Percentiles rank a stretch among this genome's conserved stretches.
Conservation (phyloP, 176 grass and related monocot genomes). For the Guadua angustifolia region DNA sequence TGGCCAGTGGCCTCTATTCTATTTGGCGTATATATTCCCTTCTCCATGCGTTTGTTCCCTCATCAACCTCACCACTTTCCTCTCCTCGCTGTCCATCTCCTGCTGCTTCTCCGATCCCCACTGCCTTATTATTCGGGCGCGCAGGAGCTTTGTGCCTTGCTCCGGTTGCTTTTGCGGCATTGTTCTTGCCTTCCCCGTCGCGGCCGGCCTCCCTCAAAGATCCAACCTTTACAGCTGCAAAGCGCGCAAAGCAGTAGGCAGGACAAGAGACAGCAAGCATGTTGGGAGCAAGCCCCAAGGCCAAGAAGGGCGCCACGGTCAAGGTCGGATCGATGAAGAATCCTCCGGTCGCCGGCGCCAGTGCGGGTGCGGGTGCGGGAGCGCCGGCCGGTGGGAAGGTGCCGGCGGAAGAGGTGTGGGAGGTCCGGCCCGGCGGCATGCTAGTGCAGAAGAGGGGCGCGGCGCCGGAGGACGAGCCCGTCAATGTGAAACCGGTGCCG, state of each 20-base stretch:
- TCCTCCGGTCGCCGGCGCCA: not conserved
- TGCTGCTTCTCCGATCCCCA: conserved; percentile 11
- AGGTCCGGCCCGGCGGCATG: conserved; percentile 92
- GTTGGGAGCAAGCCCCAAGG: conserved; percentile 58
- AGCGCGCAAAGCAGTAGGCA: not conserved
- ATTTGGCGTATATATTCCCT: conserved; percentile 63
- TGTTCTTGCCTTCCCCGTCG: conserved; percentile 22
- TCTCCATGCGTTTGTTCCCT: conserved; percentile 42
- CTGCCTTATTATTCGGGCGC: conserved; percentile 25
- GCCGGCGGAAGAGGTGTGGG: conserved; percentile 74
- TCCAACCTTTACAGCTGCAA: conserved; percentile 30
- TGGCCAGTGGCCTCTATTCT: conserved; percentile 49
- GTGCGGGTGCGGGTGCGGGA: not conserved
- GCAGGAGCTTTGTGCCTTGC: not conserved
- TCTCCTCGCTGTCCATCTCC: conserved; percentile 17
- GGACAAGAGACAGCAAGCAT: not conserved
- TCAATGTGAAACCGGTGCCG: conserved; percentile 60
- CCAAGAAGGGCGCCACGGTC: conserved; percentile 42
- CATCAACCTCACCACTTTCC: conserved; percentile 33
- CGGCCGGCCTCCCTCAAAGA: not conserved
- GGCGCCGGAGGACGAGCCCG: conserved; percentile 45
- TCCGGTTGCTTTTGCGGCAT: conserved; percentile 34
- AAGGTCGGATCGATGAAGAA: conserved; percentile 50
- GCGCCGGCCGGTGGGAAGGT: conserved; percentile 40
- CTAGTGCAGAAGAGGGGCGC: conserved; percentile 84